Conservation (phyloP, 352 stramenopile species). For the Thalassiosira delicatula region DNA sequence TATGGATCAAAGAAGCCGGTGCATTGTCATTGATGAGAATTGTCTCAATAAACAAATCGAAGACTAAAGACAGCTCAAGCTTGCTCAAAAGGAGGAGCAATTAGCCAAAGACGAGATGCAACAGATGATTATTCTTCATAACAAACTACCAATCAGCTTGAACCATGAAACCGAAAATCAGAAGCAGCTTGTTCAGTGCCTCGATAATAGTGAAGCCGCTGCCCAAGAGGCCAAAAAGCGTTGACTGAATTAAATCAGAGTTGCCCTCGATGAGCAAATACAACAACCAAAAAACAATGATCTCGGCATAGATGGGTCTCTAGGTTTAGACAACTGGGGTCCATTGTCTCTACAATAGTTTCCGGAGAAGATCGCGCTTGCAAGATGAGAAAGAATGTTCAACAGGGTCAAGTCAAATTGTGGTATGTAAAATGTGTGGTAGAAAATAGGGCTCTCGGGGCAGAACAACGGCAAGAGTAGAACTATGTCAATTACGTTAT, state of each 20-base stretch:
- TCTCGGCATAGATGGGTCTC: no score
- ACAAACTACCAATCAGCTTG: neutral
- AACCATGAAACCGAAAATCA: constrained; percentile 41
- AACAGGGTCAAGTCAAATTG: no score
- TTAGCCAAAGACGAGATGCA: constrained; percentile 40
- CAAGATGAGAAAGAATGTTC: no score
- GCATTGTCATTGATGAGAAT: constrained; percentile 61
- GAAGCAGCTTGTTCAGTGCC: constrained; percentile 34
- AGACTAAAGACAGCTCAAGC: constrained; percentile 48
- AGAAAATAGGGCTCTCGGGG: no score
- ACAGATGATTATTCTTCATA: no score
- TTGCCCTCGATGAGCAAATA: constrained; percentile 52
- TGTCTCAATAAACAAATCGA: constrained; percentile 57
- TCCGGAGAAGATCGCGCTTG: no score
- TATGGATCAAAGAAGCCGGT: constrained; percentile 60
- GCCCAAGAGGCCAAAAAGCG: constrained; percentile 28
- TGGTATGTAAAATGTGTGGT: no score
- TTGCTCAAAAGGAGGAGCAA: constrained; percentile 51
- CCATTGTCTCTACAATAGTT: no score
- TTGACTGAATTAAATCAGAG: constrained; percentile 52
- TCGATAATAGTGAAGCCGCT: constrained; percentile 41
- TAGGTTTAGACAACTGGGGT: no score
- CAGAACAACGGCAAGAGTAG: no score
- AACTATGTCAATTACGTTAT: no score
- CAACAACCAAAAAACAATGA: no score